Evolutionary conservation across 345 rosid genomes (phyloP).

Genomic region (Eucalyptus marginata): DNA sequence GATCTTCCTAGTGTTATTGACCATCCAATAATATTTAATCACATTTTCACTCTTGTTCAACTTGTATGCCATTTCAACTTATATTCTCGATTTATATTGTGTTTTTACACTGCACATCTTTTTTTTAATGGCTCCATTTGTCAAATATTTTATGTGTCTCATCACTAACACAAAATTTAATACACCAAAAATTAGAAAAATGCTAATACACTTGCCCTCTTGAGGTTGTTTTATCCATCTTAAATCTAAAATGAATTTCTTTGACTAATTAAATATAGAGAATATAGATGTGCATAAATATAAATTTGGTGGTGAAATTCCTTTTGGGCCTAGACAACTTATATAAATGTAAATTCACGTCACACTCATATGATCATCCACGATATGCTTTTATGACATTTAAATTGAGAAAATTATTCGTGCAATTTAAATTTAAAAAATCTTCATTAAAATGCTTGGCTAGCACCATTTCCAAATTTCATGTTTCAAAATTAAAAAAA

Average conservation of each 20-base stretch:
- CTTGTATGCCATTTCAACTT: not conserved
- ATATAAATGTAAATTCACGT: not conserved
- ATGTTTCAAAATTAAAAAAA: not conserved
- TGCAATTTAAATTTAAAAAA: not conserved
- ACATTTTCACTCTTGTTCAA: not conserved
- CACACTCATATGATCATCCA: not conserved
- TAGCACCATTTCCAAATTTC: not conserved
- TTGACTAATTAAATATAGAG: not conserved
- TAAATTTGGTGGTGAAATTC: not conserved
- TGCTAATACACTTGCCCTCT: not conserved
- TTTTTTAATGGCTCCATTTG: not conserved
- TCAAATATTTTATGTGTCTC: not conserved
- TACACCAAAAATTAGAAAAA: not conserved
- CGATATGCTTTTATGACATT: not conserved
- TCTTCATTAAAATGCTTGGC: not conserved
- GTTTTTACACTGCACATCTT: not conserved
- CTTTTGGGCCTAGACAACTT: not conserved
- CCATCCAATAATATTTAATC: not conserved
- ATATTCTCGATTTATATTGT: not conserved
- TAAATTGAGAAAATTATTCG: not conserved
- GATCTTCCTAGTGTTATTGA: accelerated
- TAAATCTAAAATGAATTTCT: not conserved
- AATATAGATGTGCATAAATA: not conserved
- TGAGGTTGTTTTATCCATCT: not conserved
- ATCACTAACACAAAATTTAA: not conserved